Percentiles rank a stretch among this genome's conserved stretches.
These are phyloP conservation scores for Penicillium coffeae DNA, from an alignment of 495 filamentous ascomycete genomes.

Conservation along the genomic window DNA sequence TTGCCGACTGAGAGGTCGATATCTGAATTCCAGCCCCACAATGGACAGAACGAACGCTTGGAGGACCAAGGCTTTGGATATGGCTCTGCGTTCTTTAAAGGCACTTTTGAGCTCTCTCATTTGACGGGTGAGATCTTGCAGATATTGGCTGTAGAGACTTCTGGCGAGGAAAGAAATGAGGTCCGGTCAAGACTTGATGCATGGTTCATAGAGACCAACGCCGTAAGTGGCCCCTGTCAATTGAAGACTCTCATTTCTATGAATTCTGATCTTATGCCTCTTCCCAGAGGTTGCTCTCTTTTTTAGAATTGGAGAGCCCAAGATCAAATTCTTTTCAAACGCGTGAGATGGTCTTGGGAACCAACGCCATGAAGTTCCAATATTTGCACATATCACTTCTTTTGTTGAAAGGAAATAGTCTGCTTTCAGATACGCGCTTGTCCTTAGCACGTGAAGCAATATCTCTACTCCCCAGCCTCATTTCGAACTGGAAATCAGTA, in stretches of 20 bases:
- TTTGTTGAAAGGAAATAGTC: slow-evolving; percentile 6
- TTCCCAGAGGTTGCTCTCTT: too few relatives aligned
- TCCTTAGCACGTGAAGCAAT: slow-evolving; percentile 14
- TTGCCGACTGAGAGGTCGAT: slow-evolving; percentile 4
- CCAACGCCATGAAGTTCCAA: slow-evolving; percentile 7
- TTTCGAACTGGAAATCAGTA: slow-evolving; percentile 19
- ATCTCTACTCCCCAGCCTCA: slow-evolving; percentile 6
- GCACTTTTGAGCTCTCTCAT: slow-evolving; percentile 2
- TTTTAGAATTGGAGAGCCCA: too few relatives aligned
- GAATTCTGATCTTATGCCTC: neutral
- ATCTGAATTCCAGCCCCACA: slow-evolving; percentile 3
- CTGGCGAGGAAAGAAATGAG: neutral
- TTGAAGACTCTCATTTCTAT: neutral
- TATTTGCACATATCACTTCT: slow-evolving; percentile 8
- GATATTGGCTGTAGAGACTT: neutral
- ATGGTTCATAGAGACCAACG: neutral
- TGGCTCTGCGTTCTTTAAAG: slow-evolving; percentile 4
- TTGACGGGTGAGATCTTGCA: slow-evolving; percentile 2
- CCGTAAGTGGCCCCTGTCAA: neutral
- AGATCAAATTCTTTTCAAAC: neutral
- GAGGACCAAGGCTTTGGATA: neutral
- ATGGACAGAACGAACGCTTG: neutral
- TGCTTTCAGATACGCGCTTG: neutral
- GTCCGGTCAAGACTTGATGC: slow-evolving; percentile 1
- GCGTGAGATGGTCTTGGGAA: slow-evolving; percentile 9